phyloP scores from a whole-genome alignment of 2,329 filamentous ascomycete genomes.

The Colletotrichum neosansevieriae region DNA sequence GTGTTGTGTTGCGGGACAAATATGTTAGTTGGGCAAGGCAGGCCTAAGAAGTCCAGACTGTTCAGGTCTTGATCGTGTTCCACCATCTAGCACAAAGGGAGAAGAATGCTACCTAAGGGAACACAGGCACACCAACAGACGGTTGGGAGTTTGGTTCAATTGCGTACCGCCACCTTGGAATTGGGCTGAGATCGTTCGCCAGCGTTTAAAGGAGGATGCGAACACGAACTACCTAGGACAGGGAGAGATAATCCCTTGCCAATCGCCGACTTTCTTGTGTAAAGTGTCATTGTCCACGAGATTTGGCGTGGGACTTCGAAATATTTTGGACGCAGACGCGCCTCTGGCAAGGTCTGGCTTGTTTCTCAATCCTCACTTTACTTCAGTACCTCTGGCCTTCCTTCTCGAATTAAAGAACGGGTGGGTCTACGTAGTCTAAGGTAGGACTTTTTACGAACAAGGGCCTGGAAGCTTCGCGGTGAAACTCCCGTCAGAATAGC shows the following conservation, averaged over 20 bases:
- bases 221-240: not conserved
- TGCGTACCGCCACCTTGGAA: constrained; percentile 5
- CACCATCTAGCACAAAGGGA: not conserved
- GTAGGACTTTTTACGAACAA: too few relatives aligned
- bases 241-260: too few relatives aligned
- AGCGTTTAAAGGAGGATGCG: too few relatives aligned
- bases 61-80: not conserved
- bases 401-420: not conserved
- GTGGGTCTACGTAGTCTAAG: too few relatives aligned
- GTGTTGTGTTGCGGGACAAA: too few relatives aligned
- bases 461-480: not conserved
- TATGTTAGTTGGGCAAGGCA: too few relatives aligned
- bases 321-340: not conserved
- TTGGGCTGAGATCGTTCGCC: constrained; percentile 4
- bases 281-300: too few relatives aligned
- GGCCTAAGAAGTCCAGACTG: too few relatives aligned
- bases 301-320: not conserved
- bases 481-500: constrained; percentile 2
- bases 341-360: not conserved
- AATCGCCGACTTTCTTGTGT: not conserved
- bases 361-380: not conserved
- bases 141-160: not conserved
- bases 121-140: not conserved
- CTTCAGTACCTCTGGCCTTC: not conserved
- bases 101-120: not conserved